Evolutionary conservation across 768 basidiomycete species (phyloP), one percentile per base, ranked within the genome.

Genomic region (Boletus pseudopeckii): DNA sequence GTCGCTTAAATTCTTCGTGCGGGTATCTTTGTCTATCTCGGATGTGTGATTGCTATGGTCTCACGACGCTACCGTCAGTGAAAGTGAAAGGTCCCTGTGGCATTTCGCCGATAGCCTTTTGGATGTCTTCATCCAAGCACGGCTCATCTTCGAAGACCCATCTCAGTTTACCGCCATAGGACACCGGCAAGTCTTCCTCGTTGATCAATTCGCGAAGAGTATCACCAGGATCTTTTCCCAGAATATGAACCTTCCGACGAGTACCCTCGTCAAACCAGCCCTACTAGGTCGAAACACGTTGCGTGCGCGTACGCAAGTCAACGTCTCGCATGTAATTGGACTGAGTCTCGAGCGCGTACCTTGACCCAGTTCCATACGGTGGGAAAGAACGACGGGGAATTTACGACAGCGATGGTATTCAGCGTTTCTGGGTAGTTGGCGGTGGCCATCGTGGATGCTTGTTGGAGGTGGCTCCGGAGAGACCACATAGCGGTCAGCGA

Each of bases 361-460:
- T 88, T 90, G 65, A 92, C 77, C 90, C 90, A 92, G 32, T 77
- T 78, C 90, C 90, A 93, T 10, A 92, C 75, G 2, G 85, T 88
- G 3, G 86, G 81, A 69, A 93, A 93, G 75, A 91, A 93, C 0
- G 82, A 74, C 0, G 92, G 91, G 0, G 89, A 84, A 58, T 92
- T 92, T 50, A 93, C 83, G 50, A 93, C 70, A 11, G 77, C 84
- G 60, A 86, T 80, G 34, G 79, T 77, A 60, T 79, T 73, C 39
- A 91, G 73, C 0, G 88, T 90, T 68, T 92, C 90, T 1, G 90
- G 89, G 65, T 92, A 92, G 61, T 90, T 85, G 8, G 86, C 87
- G 0, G 86, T 88, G 0, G 87, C 88, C 39, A 92, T 77, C n/a
- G 55, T 60, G 39, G 85, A 84, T 0, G 90, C 87, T 63, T 91